phyloP scores from a whole-genome alignment of 768 basidiomycete genomes.

The Hericium erinaceus region DNA sequence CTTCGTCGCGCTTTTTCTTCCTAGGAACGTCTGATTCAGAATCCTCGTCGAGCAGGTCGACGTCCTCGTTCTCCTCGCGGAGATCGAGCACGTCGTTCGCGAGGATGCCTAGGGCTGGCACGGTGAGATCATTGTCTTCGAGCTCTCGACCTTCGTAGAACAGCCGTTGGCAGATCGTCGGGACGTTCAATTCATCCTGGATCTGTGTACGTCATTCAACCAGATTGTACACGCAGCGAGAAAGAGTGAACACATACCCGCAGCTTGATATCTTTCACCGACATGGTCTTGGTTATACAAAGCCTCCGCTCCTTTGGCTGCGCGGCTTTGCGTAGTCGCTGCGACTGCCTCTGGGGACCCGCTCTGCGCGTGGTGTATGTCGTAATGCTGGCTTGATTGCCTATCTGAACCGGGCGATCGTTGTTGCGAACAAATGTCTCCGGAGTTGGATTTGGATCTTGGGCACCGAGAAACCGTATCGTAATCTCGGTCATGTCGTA shows the following conservation, averaged over 20 bases:
- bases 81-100: slow-evolving; percentile 59
- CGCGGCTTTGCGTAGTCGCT: slow-evolving; percentile 53
- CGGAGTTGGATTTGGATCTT: slow-evolving; percentile 22
- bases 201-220: slow-evolving; percentile 31
- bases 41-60: slow-evolving; percentile 41
- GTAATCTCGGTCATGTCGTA: slow-evolving; percentile 57
- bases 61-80: slow-evolving; percentile 50
- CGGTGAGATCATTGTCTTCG: slow-evolving; percentile 43
- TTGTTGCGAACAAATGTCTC: slow-evolving; percentile 16
- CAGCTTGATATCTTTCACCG: slow-evolving; percentile 73
- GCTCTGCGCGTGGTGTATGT: slow-evolving; percentile 31
- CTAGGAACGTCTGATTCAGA: slow-evolving; percentile 33
- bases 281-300: slow-evolving; percentile 52
- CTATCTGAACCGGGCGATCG: slow-evolving; percentile 13
- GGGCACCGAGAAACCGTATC: slow-evolving; percentile 35
- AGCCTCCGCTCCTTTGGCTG: slow-evolving; percentile 43
- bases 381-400: slow-evolving; percentile 15
- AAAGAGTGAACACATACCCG: slow-evolving; percentile 34
- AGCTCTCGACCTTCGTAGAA: slow-evolving; percentile 57
- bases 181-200: slow-evolving; percentile 51
- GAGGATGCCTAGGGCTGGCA: slow-evolving; percentile 47
- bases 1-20: slow-evolving; percentile 45
- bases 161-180: slow-evolving; percentile 69
- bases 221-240: background rate
- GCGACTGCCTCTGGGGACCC: slow-evolving; percentile 50